A percentile compares a stretch with the other conserved stretches of the same genome.
These are phyloP conservation scores for Nitzschia palea DNA, from an alignment of 108 stramenopile species.

Conservation along the genomic window DNA sequence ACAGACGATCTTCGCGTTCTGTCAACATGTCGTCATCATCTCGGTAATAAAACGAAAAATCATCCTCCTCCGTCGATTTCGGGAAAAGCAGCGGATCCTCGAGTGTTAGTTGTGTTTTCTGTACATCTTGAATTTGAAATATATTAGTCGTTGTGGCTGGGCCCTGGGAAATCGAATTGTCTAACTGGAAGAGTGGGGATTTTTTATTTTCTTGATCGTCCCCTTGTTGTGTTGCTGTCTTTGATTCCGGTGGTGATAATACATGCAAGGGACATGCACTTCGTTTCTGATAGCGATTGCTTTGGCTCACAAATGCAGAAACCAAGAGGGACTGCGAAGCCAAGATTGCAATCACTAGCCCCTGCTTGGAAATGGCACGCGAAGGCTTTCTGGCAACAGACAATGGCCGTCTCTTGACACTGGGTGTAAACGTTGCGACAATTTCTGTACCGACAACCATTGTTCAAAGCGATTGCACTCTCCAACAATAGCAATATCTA, in stretches of 20 bases:
- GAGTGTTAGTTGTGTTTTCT: neutral
- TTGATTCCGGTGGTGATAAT: neutral
- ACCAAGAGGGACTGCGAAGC: neutral
- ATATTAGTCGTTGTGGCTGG: no score
- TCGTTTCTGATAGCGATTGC: neutral
- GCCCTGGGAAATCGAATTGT: neutral
- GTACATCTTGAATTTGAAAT: conserved; percentile 17
- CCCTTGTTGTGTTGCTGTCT: conserved; percentile 1
- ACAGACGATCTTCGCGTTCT: conserved; percentile 83
- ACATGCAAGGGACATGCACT: neutral
- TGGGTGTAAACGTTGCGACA: no score
- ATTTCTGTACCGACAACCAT: no score
- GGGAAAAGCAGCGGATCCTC: neutral
- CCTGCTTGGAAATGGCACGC: neutral
- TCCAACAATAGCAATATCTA: no score
- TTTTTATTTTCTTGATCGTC: conserved; percentile 6
- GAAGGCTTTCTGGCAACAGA: no score
- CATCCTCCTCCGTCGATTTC: neutral
- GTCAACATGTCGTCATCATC: conserved; percentile 72
- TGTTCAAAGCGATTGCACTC: no score
- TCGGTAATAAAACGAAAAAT: conserved; percentile 37
- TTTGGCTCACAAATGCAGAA: neutral
- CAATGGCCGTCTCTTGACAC: no score
- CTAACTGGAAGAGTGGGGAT: conserved; percentile 12
- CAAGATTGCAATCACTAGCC: neutral